Conservation (phyloP, 1,139 yeast genomes). For the Sugiyamaella paludigena region DNA sequence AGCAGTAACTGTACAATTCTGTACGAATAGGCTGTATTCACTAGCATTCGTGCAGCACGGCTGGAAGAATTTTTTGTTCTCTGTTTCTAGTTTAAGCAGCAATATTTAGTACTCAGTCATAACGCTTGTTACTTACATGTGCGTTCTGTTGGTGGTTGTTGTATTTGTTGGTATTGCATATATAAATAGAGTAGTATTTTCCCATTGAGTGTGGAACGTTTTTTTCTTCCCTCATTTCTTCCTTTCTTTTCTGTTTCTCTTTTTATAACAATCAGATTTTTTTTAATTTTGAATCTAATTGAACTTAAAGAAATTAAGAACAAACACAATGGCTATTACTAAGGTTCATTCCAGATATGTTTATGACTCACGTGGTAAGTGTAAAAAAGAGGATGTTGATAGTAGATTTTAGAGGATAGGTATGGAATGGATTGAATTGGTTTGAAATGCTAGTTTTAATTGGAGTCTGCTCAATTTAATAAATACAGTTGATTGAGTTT, state of each 20-base stretch:
- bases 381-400: too few species aligned
- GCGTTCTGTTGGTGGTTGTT: neutral
- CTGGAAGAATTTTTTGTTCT: too few species aligned
- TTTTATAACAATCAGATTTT: constrained; percentile 11
- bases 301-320: constrained; percentile 11
- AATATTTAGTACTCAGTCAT: too few species aligned
- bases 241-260: constrained; percentile 6
- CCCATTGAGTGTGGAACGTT: neutral
- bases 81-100: too few species aligned
- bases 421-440: neutral
- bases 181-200: constrained; percentile 2
- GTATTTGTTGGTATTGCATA: neutral
- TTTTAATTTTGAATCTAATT: constrained; percentile 11
- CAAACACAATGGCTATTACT: constrained; percentile 50
- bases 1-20: too few species aligned
- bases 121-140: neutral
- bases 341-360: constrained; percentile 88
- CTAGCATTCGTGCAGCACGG: too few species aligned
- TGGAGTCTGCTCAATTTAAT: too few species aligned
- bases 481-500: too few species aligned
- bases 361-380: constrained; percentile 89
- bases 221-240: constrained; percentile 2
- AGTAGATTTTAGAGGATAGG: too few species aligned
- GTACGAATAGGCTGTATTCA: too few species aligned
- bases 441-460: too few species aligned